Evolutionary conservation across 345 rosid species (phyloP).

Genomic region (Combretum micranthum): DNA sequence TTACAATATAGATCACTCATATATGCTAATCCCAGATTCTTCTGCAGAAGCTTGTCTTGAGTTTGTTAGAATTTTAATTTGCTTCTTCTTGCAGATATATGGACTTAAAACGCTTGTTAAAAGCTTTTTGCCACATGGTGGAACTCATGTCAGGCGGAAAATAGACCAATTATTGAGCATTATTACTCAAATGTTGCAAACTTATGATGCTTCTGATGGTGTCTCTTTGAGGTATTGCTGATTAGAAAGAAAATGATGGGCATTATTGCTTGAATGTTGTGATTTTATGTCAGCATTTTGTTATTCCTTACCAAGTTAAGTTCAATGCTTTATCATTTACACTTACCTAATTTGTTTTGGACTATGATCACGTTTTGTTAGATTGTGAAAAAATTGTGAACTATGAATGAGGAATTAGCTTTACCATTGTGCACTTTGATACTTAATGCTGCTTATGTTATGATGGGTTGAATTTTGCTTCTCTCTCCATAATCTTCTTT

Average conservation of each 20-base stretch:
- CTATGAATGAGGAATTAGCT: no score
- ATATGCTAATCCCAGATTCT: background rate
- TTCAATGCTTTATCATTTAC: no score
- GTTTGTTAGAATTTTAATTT: background rate
- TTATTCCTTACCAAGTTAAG: no score
- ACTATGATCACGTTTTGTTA: no score
- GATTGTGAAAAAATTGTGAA: no score
- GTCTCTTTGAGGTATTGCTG: slow-evolving; percentile 39
- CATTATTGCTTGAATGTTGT: slow-evolving; percentile 4
- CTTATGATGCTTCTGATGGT: slow-evolving; percentile 28
- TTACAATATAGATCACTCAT: no score
- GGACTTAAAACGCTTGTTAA: slow-evolving; percentile 76
- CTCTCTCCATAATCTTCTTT: no score
- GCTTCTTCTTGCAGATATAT: slow-evolving; percentile 51
- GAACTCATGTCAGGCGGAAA: slow-evolving; percentile 38
- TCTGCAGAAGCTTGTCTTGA: background rate
- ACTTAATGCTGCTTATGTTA: no score
- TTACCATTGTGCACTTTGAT: no score
- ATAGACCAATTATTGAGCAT: slow-evolving; percentile 41
- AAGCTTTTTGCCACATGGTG: slow-evolving; percentile 69
- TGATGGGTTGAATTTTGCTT: no score
- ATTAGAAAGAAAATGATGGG: background rate
- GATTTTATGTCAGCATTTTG: no score
- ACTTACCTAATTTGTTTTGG: no score
- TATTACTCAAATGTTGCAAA: slow-evolving; percentile 53